These are phyloP conservation scores for Tuctoria greenei DNA, from an alignment of 176 grass and related monocot genomes.

Conservation along the genomic window DNA sequence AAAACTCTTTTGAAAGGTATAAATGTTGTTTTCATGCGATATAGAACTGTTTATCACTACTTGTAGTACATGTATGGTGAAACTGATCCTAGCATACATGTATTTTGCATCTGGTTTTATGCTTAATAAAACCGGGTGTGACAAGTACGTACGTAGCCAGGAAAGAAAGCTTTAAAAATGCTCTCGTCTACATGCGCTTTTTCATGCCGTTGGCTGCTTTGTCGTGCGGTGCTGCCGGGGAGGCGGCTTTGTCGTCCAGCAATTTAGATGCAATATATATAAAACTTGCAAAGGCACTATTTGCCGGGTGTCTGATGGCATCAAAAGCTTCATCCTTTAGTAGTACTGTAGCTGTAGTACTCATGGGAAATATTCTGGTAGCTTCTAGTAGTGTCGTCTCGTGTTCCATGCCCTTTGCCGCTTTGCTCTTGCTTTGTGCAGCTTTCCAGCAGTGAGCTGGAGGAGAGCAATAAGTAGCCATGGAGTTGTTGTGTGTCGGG, in stretches of 20 bases:
- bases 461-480: slow-evolving; percentile 27
- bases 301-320: neutral
- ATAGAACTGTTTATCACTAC: too few species aligned
- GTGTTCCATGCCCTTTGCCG: slow-evolving; percentile 37
- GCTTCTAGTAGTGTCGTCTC: slow-evolving; percentile 28
- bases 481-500: slow-evolving; percentile 10
- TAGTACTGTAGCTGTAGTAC: too few species aligned
- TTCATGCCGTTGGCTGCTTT: slow-evolving; percentile 29
- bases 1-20: too few species aligned
- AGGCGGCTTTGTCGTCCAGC: slow-evolving; percentile 10
- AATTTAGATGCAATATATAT: slow-evolving; percentile 16
- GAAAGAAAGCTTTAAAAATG: slow-evolving; percentile 16
- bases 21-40: too few species aligned
- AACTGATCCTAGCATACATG: too few species aligned
- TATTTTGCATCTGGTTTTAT: too few species aligned
- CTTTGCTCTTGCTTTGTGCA: slow-evolving; percentile 19
- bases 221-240: slow-evolving; percentile 30
- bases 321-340: slow-evolving; percentile 14
- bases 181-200: slow-evolving; percentile 9
- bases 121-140: too few species aligned
- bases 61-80: too few species aligned
- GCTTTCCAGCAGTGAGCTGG: neutral
- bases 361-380: slow-evolving; percentile 38
- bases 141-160: too few species aligned
- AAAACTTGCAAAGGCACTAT: slow-evolving; percentile 1